These are phyloP conservation scores for Xylaria scruposa DNA, from an alignment of 495 filamentous ascomycete genomes.

Conservation along the genomic window DNA sequence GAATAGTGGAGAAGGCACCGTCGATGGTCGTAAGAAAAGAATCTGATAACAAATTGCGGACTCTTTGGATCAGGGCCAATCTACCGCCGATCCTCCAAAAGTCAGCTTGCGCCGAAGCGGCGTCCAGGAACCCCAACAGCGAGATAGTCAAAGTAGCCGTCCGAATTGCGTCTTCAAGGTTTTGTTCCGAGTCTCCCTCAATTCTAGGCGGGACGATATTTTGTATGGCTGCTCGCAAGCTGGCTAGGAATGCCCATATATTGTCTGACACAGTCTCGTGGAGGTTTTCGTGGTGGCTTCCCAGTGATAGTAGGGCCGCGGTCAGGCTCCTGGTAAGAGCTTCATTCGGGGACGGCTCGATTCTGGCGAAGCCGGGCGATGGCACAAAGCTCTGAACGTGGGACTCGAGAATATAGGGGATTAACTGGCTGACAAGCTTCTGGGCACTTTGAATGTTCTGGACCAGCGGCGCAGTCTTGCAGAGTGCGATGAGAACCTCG, in stretches of 20 bases:
- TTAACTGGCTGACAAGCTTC: constrained; percentile 73
- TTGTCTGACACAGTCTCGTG: constrained; percentile 65
- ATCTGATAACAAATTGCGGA: constrained; percentile 79
- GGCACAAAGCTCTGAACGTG: constrained; percentile 76
- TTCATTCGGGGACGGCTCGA: constrained; percentile 92
- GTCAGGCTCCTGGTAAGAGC: constrained; percentile 78
- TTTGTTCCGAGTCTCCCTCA: constrained; percentile 58
- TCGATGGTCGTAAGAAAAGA: constrained; percentile 83
- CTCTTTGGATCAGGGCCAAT: constrained; percentile 68
- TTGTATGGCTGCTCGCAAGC: constrained; percentile 54
- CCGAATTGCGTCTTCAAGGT: constrained; percentile 67
- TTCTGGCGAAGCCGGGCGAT: constrained; percentile 80
- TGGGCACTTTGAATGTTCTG: constrained; percentile 71
- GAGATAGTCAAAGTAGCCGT: constrained; percentile 79
- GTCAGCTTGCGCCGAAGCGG: constrained; percentile 72
- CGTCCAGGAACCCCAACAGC: constrained; percentile 85
- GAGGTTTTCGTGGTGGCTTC: constrained; percentile 69
- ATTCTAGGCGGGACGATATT: constrained; percentile 51
- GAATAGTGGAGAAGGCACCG: constrained; percentile 84
- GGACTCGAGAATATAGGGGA: constrained; percentile 82
- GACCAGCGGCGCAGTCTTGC: constrained; percentile 80
- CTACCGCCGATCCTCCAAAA: constrained; percentile 81
- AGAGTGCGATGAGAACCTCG: constrained; percentile 86
- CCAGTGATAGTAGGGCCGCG: constrained; percentile 77
- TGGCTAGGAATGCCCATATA: constrained; percentile 73